Base-by-base conservation (phyloP, 176 grass and related monocot genomes). In the Puya raimondii region DNA sequence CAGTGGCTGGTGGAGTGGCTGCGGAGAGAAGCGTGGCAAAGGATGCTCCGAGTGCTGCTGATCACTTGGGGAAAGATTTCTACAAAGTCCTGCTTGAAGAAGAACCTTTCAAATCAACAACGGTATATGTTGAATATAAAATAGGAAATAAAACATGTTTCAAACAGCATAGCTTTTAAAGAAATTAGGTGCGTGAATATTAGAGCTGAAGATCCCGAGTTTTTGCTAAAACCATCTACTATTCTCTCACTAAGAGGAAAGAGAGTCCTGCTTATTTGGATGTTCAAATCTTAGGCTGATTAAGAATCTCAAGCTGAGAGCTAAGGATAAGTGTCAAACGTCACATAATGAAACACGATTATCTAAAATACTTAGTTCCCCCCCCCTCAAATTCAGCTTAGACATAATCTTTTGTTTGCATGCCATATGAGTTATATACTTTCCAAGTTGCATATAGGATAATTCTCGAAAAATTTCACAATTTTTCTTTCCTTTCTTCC, bases 61-160 rank as follows among this genome's bases (percentile, higher is more conserved):
- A 75, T 68, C 70, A 80, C 69, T 74, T 90, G 71, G 86, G 79
- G 69, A 79, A 81, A 61, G 88, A 97, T 85, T 85, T 87, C 68
- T 80, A 87, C 78, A 79, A 88, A 73, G 50, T 80, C 65, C 50
- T 96, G 63, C 75, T 86, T 81, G 53, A 90, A 70, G 86, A 88
- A 77, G 93, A 96, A 76, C 86, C 89, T 76, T 83, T 97, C 68
- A 87, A 70, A 85, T 92, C 89, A 67, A 87, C 85, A 53, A 85
- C 73, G 16, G 93, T 90, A 90, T 77, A 79, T 42, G 33, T 42
- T 42, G 33, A 42, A 42, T 42, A 5, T 42, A 42, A 42, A 42
- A 42, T 17, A 21, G 18, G 58, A 21, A 17, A 63, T 63, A 17
- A 11, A 17, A 21, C 23, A 11, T 63, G 33, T 7, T 42, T 42